Evolutionary conservation across 495 filamentous ascomycete genomes (phyloP).

Genomic region (Aspergillus bertholletiae): DNA sequence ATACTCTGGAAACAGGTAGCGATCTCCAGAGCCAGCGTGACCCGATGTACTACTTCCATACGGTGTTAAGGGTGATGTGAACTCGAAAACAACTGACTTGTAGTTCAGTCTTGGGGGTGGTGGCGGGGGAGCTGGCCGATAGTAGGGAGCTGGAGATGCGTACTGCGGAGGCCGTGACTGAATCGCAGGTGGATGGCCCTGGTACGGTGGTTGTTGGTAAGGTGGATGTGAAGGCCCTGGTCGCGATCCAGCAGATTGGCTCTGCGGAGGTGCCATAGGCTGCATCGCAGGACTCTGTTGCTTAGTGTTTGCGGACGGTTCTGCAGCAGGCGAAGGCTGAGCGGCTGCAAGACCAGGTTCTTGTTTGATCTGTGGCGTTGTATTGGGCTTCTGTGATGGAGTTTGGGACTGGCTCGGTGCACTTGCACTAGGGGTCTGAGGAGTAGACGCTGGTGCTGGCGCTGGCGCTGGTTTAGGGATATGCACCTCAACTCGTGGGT

Average conservation of each 20-base stretch:
- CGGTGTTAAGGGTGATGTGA: slow-evolving; percentile 51
- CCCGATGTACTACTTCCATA: slow-evolving; percentile 51
- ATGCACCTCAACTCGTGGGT: slow-evolving; percentile 21
- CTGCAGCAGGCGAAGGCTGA: slow-evolving; percentile 13
- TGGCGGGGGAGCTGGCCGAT: slow-evolving; percentile 30
- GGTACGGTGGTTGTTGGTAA: slow-evolving; percentile 32
- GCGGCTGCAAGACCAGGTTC: slow-evolving; percentile 21
- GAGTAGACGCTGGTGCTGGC: slow-evolving; percentile 28
- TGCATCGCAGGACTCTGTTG: slow-evolving; percentile 6
- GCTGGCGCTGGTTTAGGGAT: slow-evolving; percentile 28
- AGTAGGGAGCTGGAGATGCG: slow-evolving; percentile 32
- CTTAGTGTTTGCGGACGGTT: slow-evolving; percentile 7
- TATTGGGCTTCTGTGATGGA: slow-evolving; percentile 14
- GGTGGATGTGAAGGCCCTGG: slow-evolving; percentile 27
- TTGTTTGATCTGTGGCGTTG: slow-evolving; percentile 29
- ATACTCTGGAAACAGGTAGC: slow-evolving; percentile 85
- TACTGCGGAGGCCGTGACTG: slow-evolving; percentile 40
- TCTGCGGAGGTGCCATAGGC: slow-evolving; percentile 13
- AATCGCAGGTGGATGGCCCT: slow-evolving; percentile 29
- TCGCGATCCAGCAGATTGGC: slow-evolving; percentile 21
- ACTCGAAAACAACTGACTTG: slow-evolving; percentile 79
- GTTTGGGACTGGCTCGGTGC: slow-evolving; percentile 19
- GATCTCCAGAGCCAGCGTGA: slow-evolving; percentile 71
- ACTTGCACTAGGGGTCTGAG: slow-evolving; percentile 17
- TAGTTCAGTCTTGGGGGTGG: slow-evolving; percentile 51